phyloP scores from a whole-genome alignment of 208 protist species.

The Blastocrithidia nonstop region DNA sequence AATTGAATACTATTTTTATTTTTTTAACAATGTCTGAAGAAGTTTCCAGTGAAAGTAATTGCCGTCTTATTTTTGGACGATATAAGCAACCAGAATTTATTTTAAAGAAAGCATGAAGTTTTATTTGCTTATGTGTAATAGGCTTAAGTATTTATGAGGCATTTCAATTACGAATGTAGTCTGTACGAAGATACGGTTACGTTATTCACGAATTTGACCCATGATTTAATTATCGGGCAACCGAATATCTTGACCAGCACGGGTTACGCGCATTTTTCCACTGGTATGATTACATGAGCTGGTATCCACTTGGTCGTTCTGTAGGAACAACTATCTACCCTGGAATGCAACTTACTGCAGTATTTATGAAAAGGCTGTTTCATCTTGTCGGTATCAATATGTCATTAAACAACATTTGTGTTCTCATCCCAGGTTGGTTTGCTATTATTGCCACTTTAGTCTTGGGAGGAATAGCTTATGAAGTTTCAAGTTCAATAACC shows the following conservation, averaged over 20 bases:
- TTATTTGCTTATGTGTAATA: conserved; percentile 3
- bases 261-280: conserved; percentile 94
- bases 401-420: conserved; percentile 93
- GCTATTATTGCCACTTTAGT: conserved; percentile 84
- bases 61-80: too few species aligned
- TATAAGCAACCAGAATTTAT: too few species aligned
- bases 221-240: conserved; percentile 89
- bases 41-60: too few species aligned
- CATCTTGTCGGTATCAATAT: conserved; percentile 55
- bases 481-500: conserved; percentile 50
- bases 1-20: background rate
- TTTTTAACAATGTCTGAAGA: too few species aligned
- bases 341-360: conserved; percentile 93
- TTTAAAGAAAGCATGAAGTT: too few species aligned
- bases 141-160: conserved; percentile 10
- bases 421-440: conserved; percentile 90
- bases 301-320: conserved; percentile 96
- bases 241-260: conserved; percentile 82
- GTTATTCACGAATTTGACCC: conserved; percentile 91
- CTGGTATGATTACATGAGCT: conserved; percentile 97
- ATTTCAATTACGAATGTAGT: conserved; percentile 42
- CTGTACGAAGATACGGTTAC: conserved; percentile 62
- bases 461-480: conserved; percentile 67
- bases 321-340: conserved; percentile 97
- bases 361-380: conserved; percentile 79